A percentile compares a stretch with the other conserved stretches of the same genome.
phyloP scores from a whole-genome alignment of 169 alveolate species.

The Theileria sp. region DNA sequence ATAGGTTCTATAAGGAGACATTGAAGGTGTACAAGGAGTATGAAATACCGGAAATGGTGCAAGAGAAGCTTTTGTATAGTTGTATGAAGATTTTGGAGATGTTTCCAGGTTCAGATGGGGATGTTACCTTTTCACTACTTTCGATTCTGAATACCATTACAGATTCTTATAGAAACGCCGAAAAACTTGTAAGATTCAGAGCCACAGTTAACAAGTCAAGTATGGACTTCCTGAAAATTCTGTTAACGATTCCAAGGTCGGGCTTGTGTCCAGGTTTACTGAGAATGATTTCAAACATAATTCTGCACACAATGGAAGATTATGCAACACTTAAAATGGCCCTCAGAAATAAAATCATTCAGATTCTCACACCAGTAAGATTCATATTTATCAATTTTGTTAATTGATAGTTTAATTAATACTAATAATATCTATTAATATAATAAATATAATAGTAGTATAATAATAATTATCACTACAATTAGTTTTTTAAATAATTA shows the following conservation, averaged over 20 bases:
- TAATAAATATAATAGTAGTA: too few species aligned
- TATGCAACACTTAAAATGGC: slow-evolving; percentile 18
- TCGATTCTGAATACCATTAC: slow-evolving; percentile 44
- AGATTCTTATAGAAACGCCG: slow-evolving; percentile 37
- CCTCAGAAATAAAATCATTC: slow-evolving; percentile 25
- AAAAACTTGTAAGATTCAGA: slow-evolving; percentile 27
- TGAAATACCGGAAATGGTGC: slow-evolving; percentile 9
- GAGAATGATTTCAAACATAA: slow-evolving; percentile 32
- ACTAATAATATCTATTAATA: background rate
- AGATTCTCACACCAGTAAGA: background rate
- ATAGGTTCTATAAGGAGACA: background rate
- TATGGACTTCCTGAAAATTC: slow-evolving; percentile 33
- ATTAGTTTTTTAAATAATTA: background rate
- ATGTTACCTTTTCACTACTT: slow-evolving; percentile 31
- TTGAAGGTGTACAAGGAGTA: background rate
- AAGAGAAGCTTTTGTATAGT: slow-evolving; percentile 33
- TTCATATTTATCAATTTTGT: too few species aligned
- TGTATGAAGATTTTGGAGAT: slow-evolving; percentile 52
- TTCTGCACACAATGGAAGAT: slow-evolving; percentile 55
- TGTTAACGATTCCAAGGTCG: slow-evolving; percentile 49
- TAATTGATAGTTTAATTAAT: too few species aligned
- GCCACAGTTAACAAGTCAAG: slow-evolving; percentile 24
- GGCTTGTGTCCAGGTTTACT: slow-evolving; percentile 44
- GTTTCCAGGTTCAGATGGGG: slow-evolving; percentile 51
- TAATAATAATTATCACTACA: background rate